Evolutionary conservation across 1,284 basidiomycete genomes (phyloP), one percentile per base, ranked within the genome.

Genomic region (Fomitiporia mediterranea): DNA sequence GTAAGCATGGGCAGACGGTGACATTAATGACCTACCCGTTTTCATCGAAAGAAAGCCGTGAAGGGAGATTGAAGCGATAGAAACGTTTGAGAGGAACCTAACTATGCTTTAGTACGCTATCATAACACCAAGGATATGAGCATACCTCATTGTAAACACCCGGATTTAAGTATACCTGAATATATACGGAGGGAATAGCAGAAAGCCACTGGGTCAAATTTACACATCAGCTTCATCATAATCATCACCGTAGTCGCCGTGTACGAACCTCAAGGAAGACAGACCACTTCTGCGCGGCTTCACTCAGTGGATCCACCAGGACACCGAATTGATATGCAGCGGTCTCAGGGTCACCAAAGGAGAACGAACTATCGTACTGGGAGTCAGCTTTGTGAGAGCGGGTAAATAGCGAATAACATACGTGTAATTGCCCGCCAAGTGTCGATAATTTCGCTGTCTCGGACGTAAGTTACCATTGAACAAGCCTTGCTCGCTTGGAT

Each of bases 61-160:
- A 74, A 1, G 78, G 70, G 1, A 94, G 72, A 48, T 83, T 85
- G 65, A 86, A 92, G 2, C 91, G 86, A 68, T 97, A 98, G 74
- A 98, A 99, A n/a, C 89, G 81, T 70, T 96, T 97, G 40, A 98
- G 72, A 1, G 94, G 94, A 43, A 98, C 74, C 91, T 94, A 59
- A 28, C 13, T 61, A 32, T 50, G 28, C 40, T 49, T 19, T 50
- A 42, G 25, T 51, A n/a, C 11, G 28, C 17, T 19, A 15, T 17
- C 15, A 17, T 51, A 4, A 25, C 11, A 9, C 39, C 49, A 53
- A 23, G 46, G 55, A 42, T 17, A 28, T 21, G 6, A 13, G 61
- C 76, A 25, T 60, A 91, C 89, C 71, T 97, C 91, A 5, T 74
- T 65, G 51, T 81, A 77, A 23, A 72, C 71, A 0, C 76, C 70